Evolutionary conservation across 108 stramenopile species (phyloP), one percentile per base, ranked within the genome.

Genomic region (Stephanodiscus triporus): DNA sequence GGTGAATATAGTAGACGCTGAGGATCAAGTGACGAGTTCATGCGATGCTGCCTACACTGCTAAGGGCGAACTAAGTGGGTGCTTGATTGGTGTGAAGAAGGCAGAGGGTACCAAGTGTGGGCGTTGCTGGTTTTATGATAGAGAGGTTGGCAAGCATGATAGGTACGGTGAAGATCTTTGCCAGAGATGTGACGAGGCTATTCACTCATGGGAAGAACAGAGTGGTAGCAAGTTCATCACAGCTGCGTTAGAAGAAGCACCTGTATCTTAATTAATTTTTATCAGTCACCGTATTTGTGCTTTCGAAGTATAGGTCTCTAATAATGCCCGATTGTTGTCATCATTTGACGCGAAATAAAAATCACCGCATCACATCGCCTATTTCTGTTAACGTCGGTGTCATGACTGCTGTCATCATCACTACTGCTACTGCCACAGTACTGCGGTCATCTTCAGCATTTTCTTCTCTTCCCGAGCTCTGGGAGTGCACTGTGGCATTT

Each of bases 111-210:
- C 42, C 16, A 94, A 93, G 56, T 97, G 96, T 68, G 92, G 83
- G 17, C 86, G 96, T 27, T 97, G 96, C 69, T 97, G 96, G 96
- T 97, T 95, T 58, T 92, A 93, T 74, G 94, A 93, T 60, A 84
- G 77, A 61, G 63, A 84, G 57, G 78, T 95, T 57, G 96, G 93
- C 2, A 81, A 81, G 23, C 81, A 83, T 23, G 87, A 74, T 5
- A 73, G 74, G 9, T 84, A 88, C 63, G 78, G 62, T 10, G 64
- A 50, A 45, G 93, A 93, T 80, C 84, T 87, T 42, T 96, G 95
- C 72, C 90, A 92, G 63, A 80, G 95, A 79, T 96, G 95, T 67
- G 91, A 91, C 58, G 75, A 86, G 22, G 91, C 93, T 34, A 91
- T 94, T 34, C 51, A 59, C 40, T 79, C 75, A n/a, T 95, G 91